phyloP scores from a whole-genome alignment of 2,329 filamentous ascomycete species.

The Claviceps sp. region DNA sequence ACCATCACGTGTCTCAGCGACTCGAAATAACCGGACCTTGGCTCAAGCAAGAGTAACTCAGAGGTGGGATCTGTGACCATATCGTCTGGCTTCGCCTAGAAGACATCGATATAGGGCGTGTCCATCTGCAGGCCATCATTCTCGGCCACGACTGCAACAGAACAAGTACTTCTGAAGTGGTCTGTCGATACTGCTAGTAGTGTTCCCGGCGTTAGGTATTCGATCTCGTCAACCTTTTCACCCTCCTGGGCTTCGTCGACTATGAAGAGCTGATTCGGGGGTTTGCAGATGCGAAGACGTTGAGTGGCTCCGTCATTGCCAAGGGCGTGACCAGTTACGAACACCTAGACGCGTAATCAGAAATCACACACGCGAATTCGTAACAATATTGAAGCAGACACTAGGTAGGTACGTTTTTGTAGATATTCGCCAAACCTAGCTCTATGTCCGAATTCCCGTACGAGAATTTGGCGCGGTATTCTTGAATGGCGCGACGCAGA shows the following conservation, averaged over 20 bases:
- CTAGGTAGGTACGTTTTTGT: slow-evolving; percentile 46
- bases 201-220: slow-evolving; percentile 37
- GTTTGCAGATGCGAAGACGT: slow-evolving; percentile 38
- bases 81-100: slow-evolving; percentile 49
- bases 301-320: slow-evolving; percentile 42
- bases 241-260: slow-evolving; percentile 21
- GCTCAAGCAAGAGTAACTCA: slow-evolving; percentile 69
- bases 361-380: not conserved
- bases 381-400: not conserved
- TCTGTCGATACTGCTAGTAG: slow-evolving; percentile 45
- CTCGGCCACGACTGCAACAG: slow-evolving; percentile 60
- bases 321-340: slow-evolving; percentile 52
- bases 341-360: slow-evolving; percentile 35
- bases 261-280: slow-evolving; percentile 55
- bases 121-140: slow-evolving; percentile 38
- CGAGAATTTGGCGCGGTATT: slow-evolving; percentile 26
- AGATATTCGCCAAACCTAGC: slow-evolving; percentile 48
- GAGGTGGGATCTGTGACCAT: slow-evolving; percentile 52
- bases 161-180: slow-evolving; percentile 49
- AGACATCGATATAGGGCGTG: slow-evolving; percentile 47
- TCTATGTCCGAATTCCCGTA: slow-evolving; percentile 17
- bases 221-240: slow-evolving; percentile 41
- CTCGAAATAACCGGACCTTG: slow-evolving; percentile 63
- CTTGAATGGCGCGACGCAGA: slow-evolving; percentile 51
- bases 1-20: slow-evolving; percentile 58